Evolutionary conservation across 306 rosid genomes (phyloP), one percentile per base, ranked within the genome.

Genomic region (Pyrus pyrifolia): DNA sequence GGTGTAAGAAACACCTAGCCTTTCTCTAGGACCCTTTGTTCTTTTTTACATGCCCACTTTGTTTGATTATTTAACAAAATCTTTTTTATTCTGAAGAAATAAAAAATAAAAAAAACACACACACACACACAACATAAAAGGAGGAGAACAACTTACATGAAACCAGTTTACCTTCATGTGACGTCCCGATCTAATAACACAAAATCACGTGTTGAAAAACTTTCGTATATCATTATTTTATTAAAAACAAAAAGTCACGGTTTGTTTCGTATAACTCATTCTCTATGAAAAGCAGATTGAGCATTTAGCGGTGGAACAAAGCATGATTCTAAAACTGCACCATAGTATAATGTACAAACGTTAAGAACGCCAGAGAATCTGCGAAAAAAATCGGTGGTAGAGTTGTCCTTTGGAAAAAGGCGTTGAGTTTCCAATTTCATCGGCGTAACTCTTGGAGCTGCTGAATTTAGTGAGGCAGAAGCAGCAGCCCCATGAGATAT

Each of bases 91-190:
- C 18, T 49, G 0, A 35, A 35, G 9, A 35, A 7, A 1, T 6
- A 35, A 49, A 15, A 17, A 40, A 25, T 1, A 25, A 25, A 25
- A 25, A 25, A 1, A 25, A 25, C 25, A 25, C 35, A 33, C 38
- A 35, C 2, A 15, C 5, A 49, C 8, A 49, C 8, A 15, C 2
- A 15, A 6, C 21, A 49, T 49, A 15, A 1, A 0, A 4, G 2
- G 19, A 46, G 18, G 55, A 15, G 0, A 49, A 7, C 0, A 49
- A 49, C 19, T 49, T 49, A 49, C 0, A 49, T 49, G 18, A 1
- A 49, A 49, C 3, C 0, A 2, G 2, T 49, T 15, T 18, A 1
- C 3, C 12, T 2, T 40, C 0, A 49, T 0, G 3, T 4, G 21
- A 1, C 8, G 1, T 49, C 1, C 8, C 1, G 8, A 49, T 17